A percentile compares a stretch with the other conserved stretches of the same genome.
phyloP scores from a whole-genome alignment of 2,329 filamentous ascomycete genomes.

The Lachnum nothofagi region DNA sequence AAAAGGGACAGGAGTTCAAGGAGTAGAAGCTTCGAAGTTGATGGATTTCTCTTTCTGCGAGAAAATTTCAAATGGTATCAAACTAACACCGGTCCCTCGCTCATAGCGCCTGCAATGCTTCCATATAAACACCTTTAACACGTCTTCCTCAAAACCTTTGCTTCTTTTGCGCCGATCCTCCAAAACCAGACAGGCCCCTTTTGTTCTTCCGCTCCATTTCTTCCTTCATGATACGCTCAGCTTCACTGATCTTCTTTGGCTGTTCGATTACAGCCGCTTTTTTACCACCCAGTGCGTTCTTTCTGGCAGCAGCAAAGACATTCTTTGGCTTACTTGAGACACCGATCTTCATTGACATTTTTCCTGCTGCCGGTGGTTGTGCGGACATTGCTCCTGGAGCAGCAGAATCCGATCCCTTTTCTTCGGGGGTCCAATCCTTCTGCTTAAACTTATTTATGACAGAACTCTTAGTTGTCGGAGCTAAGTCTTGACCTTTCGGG shows the following conservation, averaged over 20 bases:
- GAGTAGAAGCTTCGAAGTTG: conserved; percentile 14
- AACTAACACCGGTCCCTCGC: conserved; percentile 15
- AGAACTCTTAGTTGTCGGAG: not conserved
- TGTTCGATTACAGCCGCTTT: conserved; percentile 54
- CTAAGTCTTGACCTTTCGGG: not conserved
- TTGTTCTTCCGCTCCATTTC: conserved; percentile 68
- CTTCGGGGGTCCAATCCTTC: conserved; percentile 11
- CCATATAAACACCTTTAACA: not conserved
- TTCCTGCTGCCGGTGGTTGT: conserved; percentile 25
- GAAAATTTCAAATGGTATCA: conserved; percentile 26
- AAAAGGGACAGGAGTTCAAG: conserved; percentile 22
- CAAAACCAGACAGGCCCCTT: conserved; percentile 44
- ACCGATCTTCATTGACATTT: conserved; percentile 61
- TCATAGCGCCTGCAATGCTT: conserved; percentile 5
- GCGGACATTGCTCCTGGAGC: conserved; percentile 11
- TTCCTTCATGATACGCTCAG: conserved; percentile 83
- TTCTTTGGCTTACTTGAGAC: conserved; percentile 68
- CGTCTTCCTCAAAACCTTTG: conserved; percentile 37
- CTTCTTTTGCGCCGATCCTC: conserved; percentile 52
- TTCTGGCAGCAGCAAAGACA: conserved; percentile 63
- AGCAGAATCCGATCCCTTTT: conserved; percentile 5
- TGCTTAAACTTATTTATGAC: no score
- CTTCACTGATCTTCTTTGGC: conserved; percentile 81
- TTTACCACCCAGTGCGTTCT: conserved; percentile 66
- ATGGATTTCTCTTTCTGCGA: conserved; percentile 7